Percentiles rank a stretch among this genome's conserved stretches.
Evolutionary conservation across 1,284 basidiomycete genomes (phyloP).

Genomic region (Porphyrellus sp.): DNA sequence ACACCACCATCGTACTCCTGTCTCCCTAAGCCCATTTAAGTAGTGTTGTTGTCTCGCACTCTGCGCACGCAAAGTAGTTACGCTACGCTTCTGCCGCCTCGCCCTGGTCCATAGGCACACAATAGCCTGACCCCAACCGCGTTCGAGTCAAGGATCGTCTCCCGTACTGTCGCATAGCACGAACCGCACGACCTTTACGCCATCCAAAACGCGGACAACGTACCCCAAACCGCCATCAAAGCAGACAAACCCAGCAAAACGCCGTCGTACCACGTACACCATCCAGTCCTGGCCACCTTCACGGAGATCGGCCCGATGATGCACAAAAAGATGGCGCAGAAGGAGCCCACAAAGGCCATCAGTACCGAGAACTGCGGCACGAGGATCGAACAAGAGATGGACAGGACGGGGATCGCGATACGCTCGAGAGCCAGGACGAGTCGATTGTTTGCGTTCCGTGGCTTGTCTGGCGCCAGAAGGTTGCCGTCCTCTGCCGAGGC

Average conservation of each 20-base stretch:
- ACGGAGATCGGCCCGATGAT: slow-evolving; percentile 76
- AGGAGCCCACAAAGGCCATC: slow-evolving; percentile 90
- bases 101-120: too few species aligned
- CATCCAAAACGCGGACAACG: slow-evolving; percentile 61
- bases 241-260: slow-evolving; percentile 52
- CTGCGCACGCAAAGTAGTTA: too few species aligned
- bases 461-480: slow-evolving; percentile 15
- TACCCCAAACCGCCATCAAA: slow-evolving; percentile 78
- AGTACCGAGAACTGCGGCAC: slow-evolving; percentile 85
- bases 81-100: too few species aligned
- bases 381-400: slow-evolving; percentile 70
- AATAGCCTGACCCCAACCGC: too few species aligned
- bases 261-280: slow-evolving; percentile 51
- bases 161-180: background rate
- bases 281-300: slow-evolving; percentile 54
- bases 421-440: slow-evolving; percentile 57
- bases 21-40: too few species aligned
- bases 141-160: background rate
- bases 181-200: slow-evolving; percentile 17
- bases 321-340: slow-evolving; percentile 81
- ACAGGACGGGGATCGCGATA: slow-evolving; percentile 53
- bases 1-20: too few species aligned
- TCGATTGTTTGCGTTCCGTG: slow-evolving; percentile 35
- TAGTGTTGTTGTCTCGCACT: too few species aligned
- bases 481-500: slow-evolving; percentile 39